Conservation (phyloP, 306 rosid genomes). For the Arachis stenosperma region DNA sequence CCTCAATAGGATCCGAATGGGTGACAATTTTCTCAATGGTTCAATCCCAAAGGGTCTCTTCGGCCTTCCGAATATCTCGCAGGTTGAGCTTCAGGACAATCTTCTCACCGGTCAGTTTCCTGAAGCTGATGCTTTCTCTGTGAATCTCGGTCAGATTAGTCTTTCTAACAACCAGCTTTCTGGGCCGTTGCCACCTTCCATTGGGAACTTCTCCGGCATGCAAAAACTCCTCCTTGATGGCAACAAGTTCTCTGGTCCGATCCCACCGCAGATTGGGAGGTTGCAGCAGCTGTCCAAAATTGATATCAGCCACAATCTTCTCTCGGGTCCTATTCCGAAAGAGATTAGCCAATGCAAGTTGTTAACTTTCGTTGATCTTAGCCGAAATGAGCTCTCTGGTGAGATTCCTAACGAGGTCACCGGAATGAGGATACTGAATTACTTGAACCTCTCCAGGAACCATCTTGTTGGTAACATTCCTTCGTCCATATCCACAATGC, state of each 20-base stretch:
- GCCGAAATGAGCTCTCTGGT: slow-evolving; percentile 79
- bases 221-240: slow-evolving; percentile 95
- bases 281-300: slow-evolving; percentile 86
- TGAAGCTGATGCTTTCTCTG: slow-evolving; percentile 48
- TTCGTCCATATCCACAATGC: slow-evolving; percentile 76
- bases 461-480: slow-evolving; percentile 85
- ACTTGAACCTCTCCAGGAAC: slow-evolving; percentile 84
- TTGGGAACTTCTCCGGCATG: slow-evolving; percentile 86
- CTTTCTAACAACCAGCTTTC: slow-evolving; percentile 80
- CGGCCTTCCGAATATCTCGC: slow-evolving; percentile 69
- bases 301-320: slow-evolving; percentile 80
- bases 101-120: slow-evolving; percentile 73
- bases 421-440: slow-evolving; percentile 79
- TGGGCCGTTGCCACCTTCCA: slow-evolving; percentile 70
- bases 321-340: slow-evolving; percentile 66
- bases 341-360: slow-evolving; percentile 85
- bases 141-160: slow-evolving; percentile 78
- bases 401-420: slow-evolving; percentile 83
- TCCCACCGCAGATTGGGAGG: slow-evolving; percentile 83
- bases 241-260: slow-evolving; percentile 69
- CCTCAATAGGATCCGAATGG: slow-evolving; percentile 81
- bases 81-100: slow-evolving; percentile 88
- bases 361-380: slow-evolving; percentile 82
- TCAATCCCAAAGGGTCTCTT: slow-evolving; percentile 86
- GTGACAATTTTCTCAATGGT: slow-evolving; percentile 83